Evolutionary conservation across 495 filamentous ascomycete genomes (phyloP).

Genomic region (Hypoxylon perforatum): DNA sequence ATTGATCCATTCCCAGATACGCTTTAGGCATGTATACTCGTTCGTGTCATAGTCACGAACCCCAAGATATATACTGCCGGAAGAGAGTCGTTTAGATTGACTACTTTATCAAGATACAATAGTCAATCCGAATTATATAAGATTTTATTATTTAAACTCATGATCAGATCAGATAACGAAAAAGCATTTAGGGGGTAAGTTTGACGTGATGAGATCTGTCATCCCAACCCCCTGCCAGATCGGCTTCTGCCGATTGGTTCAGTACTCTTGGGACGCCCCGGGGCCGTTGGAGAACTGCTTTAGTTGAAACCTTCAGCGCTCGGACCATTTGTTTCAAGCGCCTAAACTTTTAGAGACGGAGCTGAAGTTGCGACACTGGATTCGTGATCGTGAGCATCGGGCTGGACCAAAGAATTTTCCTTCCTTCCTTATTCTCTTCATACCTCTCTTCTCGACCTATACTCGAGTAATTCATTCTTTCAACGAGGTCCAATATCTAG

Average conservation of each 20-base stretch:
- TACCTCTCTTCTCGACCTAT: not conserved
- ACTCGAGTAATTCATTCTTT: slow-evolving; percentile 11
- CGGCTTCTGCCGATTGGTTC: slow-evolving; percentile 32
- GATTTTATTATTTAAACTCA: too few relatives aligned
- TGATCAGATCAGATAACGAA: slow-evolving; percentile 8
- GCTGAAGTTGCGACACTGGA: slow-evolving; percentile 20
- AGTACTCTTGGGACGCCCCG: not conserved
- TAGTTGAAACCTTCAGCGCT: slow-evolving; percentile 42
- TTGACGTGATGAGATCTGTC: too few relatives aligned
- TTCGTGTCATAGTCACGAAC: too few relatives aligned
- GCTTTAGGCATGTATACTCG: too few relatives aligned
- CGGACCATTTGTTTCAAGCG: slow-evolving; percentile 45
- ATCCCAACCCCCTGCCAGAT: slow-evolving; percentile 15
- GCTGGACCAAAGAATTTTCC: slow-evolving; percentile 17
- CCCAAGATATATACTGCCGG: too few relatives aligned
- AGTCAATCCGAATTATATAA: too few relatives aligned
- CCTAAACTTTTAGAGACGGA: slow-evolving; percentile 12
- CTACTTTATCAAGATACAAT: too few relatives aligned
- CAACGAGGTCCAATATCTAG: not conserved
- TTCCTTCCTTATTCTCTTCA: slow-evolving; percentile 11
- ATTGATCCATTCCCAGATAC: too few relatives aligned
- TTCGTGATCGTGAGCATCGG: slow-evolving; percentile 10
- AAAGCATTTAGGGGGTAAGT: not conserved
- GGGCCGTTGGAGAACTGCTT: slow-evolving; percentile 27
- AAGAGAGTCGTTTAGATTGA: too few relatives aligned